phyloP scores from a whole-genome alignment of 164 flowering plant genomes.

The Magnolia kwangsiensis region DNA sequence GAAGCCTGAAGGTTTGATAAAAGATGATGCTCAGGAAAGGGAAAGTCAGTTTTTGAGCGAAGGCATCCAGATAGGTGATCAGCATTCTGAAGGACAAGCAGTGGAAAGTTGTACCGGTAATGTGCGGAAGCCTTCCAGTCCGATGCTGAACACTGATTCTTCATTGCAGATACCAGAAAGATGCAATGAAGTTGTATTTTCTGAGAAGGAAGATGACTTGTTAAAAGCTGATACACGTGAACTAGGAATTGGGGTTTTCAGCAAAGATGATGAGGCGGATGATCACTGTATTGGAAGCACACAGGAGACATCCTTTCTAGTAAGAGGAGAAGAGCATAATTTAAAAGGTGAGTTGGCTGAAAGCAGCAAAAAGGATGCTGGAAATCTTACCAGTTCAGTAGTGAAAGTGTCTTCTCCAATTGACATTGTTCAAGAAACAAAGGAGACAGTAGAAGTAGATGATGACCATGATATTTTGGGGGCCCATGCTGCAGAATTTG shows the following conservation, averaged over 20 bases:
- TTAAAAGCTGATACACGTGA: background rate
- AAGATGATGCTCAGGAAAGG: conserved; percentile 8
- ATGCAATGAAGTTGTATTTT: conserved; percentile 12
- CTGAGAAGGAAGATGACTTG: background rate
- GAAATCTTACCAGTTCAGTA: conserved; percentile 12
- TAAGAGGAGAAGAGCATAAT: conserved; percentile 17
- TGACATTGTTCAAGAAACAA: conserved; percentile 18
- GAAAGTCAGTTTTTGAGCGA: conserved; percentile 13
- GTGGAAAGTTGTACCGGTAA: conserved; percentile 9
- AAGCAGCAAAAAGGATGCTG: conserved; percentile 8
- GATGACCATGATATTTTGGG: conserved; percentile 15
- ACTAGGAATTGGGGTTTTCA: background rate
- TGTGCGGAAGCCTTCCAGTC: conserved; percentile 9
- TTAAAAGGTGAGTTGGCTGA: conserved; percentile 12
- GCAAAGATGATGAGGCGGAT: conserved; percentile 11
- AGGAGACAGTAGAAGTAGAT: conserved; percentile 12
- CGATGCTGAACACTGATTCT: conserved; percentile 13
- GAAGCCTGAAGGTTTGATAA: conserved; percentile 11
- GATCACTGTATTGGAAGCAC: conserved; percentile 17
- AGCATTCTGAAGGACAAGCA: conserved; percentile 11
- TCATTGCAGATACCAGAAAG: conserved; percentile 10
- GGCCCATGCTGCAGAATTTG: conserved; percentile 5
- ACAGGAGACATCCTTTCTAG: conserved; percentile 13
- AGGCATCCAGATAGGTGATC: conserved; percentile 18
- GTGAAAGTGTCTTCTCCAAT: conserved; percentile 20